Base-by-base conservation (phyloP, 352 stramenopile genomes). In the Phytopythium delawarense region DNA sequence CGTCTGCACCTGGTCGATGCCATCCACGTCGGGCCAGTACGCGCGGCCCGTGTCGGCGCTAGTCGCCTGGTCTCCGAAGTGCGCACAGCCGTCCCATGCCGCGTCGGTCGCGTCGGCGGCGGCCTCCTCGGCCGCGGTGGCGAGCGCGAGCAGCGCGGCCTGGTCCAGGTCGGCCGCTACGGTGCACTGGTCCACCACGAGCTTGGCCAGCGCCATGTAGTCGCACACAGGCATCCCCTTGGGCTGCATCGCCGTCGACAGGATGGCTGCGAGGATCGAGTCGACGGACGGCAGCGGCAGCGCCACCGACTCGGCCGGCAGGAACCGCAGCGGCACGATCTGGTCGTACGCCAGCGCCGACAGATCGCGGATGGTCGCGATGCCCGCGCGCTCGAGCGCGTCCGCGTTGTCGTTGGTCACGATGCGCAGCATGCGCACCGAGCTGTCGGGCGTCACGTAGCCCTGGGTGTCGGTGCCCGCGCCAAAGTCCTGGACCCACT, bases 301-400 rank as follows among this genome's bases (percentile, higher is more conserved):
- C 21, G 52, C 52, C 18, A 58, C 52, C 5, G 32, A 34, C n/a
- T 35, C 34, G 4, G n/a, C 18, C 6, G 52, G 52, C 7, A 71
- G 52, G 12, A 74, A 40, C 1, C 82, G 78, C n/a, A 92, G 62
- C 18, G 63, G 37, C 49, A 92, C 64, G 0, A 75, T 84, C 42
- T 72, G 65, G 52, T 87, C 80, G n/a, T 76, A 78, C 2, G 72
- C 57, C 5, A 92, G 46, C 15, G 64, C 57, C 15, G 80, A 86
- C 15, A 98, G 79, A 25, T 98, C 87, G 40, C 63, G 53, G 60
- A 98, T 89, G 34, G 78, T 91, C 12, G 78, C 68, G 32, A 98
- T 73, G 18, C 88, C 85, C 9, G 70, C 75, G 34, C 50, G 54
- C 42, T 76, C 61, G 42, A 98, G 75, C 8, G 70, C 65, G 1